phyloP scores from a whole-genome alignment of 2,329 filamentous ascomycete species.

The Beauveria australis region DNA sequence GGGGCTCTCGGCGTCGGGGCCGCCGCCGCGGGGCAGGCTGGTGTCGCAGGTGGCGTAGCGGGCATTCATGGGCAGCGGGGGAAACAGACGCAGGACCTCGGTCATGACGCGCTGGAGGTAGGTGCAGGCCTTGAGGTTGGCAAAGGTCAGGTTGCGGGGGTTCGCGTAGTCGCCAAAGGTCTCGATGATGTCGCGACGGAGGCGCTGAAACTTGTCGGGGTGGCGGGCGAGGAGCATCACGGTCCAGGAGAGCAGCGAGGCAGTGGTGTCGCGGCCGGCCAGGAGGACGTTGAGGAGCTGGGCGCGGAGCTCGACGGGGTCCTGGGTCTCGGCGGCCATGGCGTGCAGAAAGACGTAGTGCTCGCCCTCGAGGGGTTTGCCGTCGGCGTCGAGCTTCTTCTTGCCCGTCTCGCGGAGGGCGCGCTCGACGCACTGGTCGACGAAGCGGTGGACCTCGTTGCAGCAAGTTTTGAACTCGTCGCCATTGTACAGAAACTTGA shows the following conservation, averaged over 20 bases:
- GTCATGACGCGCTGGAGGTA: constrained; percentile 20
- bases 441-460: constrained; percentile 55
- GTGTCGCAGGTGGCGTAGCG: constrained; percentile 37
- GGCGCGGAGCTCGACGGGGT: constrained; percentile 19
- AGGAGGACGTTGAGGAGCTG: constrained; percentile 34
- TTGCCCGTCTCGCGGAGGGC: constrained; percentile 29
- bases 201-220: constrained; percentile 30
- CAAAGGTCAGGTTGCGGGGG: constrained; percentile 18
- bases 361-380: constrained; percentile 1
- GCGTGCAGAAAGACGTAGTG: constrained; percentile 27
- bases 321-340: constrained; percentile 25
- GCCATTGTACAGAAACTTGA: constrained; percentile 40
- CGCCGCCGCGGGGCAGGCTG: constrained; percentile 38
- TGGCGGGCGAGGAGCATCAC: constrained; percentile 29
- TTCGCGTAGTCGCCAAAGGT: constrained; percentile 40
- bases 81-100: constrained; percentile 27
- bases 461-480: constrained; percentile 57
- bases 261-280: constrained; percentile 47
- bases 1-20: constrained; percentile 32
- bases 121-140: constrained; percentile 17
- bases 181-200: constrained; percentile 32
- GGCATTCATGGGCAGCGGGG: constrained; percentile 35
- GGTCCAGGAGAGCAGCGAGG: constrained; percentile 40
- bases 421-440: constrained; percentile 56
- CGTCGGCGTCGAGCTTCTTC: neutral